Percentiles rank a stretch among this genome's conserved stretches.
phyloP scores from a whole-genome alignment of 768 basidiomycete genomes.

The Plicaturopsis crispa region DNA sequence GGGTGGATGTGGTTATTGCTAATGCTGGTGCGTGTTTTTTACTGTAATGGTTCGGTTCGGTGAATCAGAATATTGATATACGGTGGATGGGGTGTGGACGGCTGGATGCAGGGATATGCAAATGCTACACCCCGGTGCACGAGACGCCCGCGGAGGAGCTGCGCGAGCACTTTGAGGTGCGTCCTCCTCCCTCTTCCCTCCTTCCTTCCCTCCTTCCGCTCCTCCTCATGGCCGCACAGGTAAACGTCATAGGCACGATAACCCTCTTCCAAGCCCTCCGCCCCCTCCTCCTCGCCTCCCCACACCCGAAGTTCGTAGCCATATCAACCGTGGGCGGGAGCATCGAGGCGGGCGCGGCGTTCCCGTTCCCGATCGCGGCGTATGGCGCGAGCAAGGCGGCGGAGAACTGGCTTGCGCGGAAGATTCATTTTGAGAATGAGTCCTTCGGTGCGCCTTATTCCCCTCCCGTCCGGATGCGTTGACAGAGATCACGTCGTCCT shows the following conservation, averaged over 20 bases:
- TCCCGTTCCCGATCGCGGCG: neutral
- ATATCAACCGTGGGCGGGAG: constrained; percentile 1
- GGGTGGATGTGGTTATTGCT: constrained; percentile 3
- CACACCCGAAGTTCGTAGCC: no score
- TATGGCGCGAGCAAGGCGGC: constrained; percentile 4
- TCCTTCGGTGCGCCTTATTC: no score
- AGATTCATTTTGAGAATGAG: neutral
- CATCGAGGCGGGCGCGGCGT: neutral
- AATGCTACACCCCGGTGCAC: neutral
- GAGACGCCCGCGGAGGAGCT: neutral
- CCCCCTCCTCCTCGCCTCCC: constrained; percentile 3
- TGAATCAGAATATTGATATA: no score
- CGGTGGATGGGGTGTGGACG: neutral
- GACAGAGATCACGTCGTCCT: no score
- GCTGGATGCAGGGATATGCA: constrained; percentile 1
- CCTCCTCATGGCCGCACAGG: neutral
- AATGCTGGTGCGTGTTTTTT: neutral
- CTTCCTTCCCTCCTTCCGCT: no score
- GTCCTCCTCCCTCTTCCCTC: neutral
- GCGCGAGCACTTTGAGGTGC: constrained; percentile 3
- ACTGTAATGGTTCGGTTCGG: neutral
- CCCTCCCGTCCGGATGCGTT: no score
- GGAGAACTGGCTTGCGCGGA: neutral
- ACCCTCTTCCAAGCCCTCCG: constrained; percentile 3
- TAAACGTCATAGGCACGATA: constrained; percentile 4